Percentiles rank a stretch among this genome's conserved stretches.
Evolutionary conservation across 83 land plant species (phyloP).

Genomic region (Picea engelmannii): DNA sequence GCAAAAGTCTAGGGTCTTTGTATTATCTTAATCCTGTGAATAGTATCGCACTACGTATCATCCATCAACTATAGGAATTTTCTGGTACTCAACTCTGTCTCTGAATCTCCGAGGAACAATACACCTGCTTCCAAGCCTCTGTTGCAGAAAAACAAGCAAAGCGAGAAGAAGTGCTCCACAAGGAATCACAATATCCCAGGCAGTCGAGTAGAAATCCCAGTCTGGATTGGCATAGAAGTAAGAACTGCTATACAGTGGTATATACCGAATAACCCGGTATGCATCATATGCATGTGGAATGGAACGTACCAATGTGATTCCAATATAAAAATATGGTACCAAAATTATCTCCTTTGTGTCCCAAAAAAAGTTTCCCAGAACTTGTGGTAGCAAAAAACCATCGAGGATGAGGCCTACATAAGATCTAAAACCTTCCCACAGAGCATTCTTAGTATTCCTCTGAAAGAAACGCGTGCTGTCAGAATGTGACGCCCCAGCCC

Average conservation of each 20-base stretch:
- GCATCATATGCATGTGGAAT: slow-evolving; percentile 86
- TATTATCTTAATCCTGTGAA: background rate
- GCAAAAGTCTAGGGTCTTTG: background rate
- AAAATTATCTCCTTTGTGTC: slow-evolving; percentile 49
- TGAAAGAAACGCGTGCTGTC: background rate
- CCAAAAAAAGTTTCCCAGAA: slow-evolving; percentile 58
- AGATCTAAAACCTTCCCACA: slow-evolving; percentile 16
- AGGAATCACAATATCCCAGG: slow-evolving; percentile 70
- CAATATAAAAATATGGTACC: slow-evolving; percentile 57
- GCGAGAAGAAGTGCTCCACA: slow-evolving; percentile 60
- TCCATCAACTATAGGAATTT: slow-evolving; percentile 36
- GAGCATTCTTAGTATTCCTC: background rate
- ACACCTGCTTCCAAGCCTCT: slow-evolving; percentile 69
- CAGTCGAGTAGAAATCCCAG: slow-evolving; percentile 66
- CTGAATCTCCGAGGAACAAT: slow-evolving; percentile 50
- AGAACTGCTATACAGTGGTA: slow-evolving; percentile 25
- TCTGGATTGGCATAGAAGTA: slow-evolving; percentile 75
- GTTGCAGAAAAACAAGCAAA: slow-evolving; percentile 60
- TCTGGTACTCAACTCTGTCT: slow-evolving; percentile 40
- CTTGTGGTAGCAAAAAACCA: slow-evolving; percentile 86
- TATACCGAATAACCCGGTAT: slow-evolving; percentile 44
- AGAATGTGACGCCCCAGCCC: background rate
- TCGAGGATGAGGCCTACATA: slow-evolving; percentile 68
- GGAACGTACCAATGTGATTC: slow-evolving; percentile 68
- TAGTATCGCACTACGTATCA: background rate